phyloP scores from a whole-genome alignment of 2,329 filamentous ascomycete species.

The Fusarium sp. region DNA sequence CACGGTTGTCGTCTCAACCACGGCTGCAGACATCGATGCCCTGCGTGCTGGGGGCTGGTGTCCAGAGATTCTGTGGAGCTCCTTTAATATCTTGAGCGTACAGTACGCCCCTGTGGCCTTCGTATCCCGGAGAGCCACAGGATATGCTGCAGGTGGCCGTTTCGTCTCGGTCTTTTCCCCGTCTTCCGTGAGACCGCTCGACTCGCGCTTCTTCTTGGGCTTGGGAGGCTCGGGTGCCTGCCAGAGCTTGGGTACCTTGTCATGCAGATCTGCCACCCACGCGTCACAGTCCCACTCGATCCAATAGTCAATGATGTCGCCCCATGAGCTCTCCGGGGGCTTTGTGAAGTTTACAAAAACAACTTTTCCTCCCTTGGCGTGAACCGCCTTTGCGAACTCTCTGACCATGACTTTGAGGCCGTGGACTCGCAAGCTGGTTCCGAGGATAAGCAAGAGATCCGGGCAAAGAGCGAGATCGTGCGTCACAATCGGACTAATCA shows the following conservation, averaged over 20 bases:
- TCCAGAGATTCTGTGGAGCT: constrained; percentile 53
- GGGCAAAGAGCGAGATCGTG: constrained; percentile 74
- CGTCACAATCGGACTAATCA: constrained; percentile 75
- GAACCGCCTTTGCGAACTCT: constrained; percentile 78
- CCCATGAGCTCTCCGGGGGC: constrained; percentile 78
- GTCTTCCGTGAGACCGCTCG: constrained; percentile 37
- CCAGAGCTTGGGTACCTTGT: constrained; percentile 70
- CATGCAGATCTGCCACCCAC: constrained; percentile 74
- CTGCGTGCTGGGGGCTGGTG: constrained; percentile 27
- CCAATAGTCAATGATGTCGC: constrained; percentile 79
- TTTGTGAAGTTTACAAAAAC: constrained; percentile 81
- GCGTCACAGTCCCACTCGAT: constrained; percentile 80
- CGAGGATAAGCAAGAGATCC: constrained; percentile 76
- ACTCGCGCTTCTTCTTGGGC: constrained; percentile 52
- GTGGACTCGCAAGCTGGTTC: constrained; percentile 78
- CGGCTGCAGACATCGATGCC: constrained; percentile 28
- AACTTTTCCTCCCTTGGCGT: constrained; percentile 75
- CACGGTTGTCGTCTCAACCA: neutral
- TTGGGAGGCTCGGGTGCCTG: constrained; percentile 61
- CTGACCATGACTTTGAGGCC: constrained; percentile 77
- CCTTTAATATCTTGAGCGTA: constrained; percentile 55
- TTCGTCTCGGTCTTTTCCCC: constrained; percentile 44
- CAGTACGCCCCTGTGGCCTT: constrained; percentile 59
- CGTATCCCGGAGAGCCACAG: constrained; percentile 59
- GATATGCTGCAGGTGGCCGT: constrained; percentile 52